Conservation (phyloP, 2,329 filamentous ascomycete genomes). For the Clonostachys chloroleuca region DNA sequence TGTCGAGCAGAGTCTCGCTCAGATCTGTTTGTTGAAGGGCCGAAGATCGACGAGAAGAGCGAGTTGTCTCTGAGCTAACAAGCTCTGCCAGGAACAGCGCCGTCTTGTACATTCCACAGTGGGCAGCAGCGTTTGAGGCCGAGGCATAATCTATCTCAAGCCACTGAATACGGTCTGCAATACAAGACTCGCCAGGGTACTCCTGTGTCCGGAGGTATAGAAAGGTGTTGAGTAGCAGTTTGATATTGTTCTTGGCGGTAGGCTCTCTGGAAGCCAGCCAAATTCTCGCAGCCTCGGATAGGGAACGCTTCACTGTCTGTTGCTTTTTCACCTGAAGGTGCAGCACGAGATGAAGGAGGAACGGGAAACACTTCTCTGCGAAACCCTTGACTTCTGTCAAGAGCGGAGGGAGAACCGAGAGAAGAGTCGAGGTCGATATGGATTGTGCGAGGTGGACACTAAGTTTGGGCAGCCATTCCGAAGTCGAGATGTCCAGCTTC, state of each 20-base stretch:
- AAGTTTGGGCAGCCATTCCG: slow-evolving; percentile 59
- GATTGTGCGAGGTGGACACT: slow-evolving; percentile 56
- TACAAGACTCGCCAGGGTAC: slow-evolving; percentile 69
- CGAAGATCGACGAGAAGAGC: slow-evolving; percentile 64
- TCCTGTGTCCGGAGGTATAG: slow-evolving; percentile 85
- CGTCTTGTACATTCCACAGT: slow-evolving; percentile 82
- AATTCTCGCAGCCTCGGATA: slow-evolving; percentile 62
- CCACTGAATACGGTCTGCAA: slow-evolving; percentile 78
- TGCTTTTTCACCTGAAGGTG: slow-evolving; percentile 61
- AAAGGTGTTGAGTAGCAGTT: slow-evolving; percentile 71
- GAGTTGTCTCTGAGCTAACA: slow-evolving; percentile 49
- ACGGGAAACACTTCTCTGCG: slow-evolving; percentile 73
- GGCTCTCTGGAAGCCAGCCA: slow-evolving; percentile 49
- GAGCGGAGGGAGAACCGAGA: slow-evolving; percentile 64
- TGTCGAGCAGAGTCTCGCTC: slow-evolving; percentile 67
- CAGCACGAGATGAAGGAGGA: slow-evolving; percentile 79
- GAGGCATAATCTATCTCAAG: slow-evolving; percentile 74
- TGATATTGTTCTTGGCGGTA: slow-evolving; percentile 55
- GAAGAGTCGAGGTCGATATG: slow-evolving; percentile 58
- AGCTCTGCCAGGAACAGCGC: slow-evolving; percentile 82
- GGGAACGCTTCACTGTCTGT: slow-evolving; percentile 48
- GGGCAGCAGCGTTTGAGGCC: slow-evolving; percentile 67
- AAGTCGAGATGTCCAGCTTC: slow-evolving; percentile 32
- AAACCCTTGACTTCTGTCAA: slow-evolving; percentile 63
- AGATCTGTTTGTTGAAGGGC: slow-evolving; percentile 48